Base-by-base conservation (phyloP, 192 early-diverging fungal genomes). In the Coemansia nantahalensis region DNA sequence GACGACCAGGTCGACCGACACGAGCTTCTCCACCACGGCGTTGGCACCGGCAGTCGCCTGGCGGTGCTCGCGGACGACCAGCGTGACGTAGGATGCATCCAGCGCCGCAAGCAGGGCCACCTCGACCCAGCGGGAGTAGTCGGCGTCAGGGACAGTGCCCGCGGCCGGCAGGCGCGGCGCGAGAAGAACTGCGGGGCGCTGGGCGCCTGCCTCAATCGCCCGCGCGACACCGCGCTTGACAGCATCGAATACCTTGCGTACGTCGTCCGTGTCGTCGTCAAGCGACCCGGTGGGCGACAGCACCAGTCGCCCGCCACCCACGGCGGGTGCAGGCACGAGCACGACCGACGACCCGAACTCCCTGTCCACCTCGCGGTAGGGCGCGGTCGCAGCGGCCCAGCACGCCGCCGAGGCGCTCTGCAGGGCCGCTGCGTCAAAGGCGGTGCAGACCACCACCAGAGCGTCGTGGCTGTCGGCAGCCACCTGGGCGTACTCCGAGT, bases 61-160 rank as follows among this genome's bases (percentile, higher is more conserved):
- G 51, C 54, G 63, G 57, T 89, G 84, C 64, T 90, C 86, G 45
- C 90, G 86, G 33, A 87, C 88, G 62, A 89, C 86, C 31, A 93
- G 79, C 17, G 90, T 88, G 26, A 86, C 84, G 54, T 89, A 93
- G 41, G 77, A 77, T 18, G 85, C 83, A 6, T 83, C 82, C 21
- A 93, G 60, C 5, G 84, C 79, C 12, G 86, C 89, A 31, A 93
- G 68, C 39, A 90, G 51, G 16, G 85, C 79, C 1, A 90, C 88
- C 64, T 89, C 87, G 8, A 89, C 42, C 68, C 78, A 90, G 39
- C 82, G 77, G 37, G 70, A 63, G 54, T 85, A 93, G 41, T 89
- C 85, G 5, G 70, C 71, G 19, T 79, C 74, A 1, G 61, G 59
- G 1, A 39, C 62, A 7, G 43, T 52, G 38, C 38, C 50, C 15